Percentiles rank a stretch among this genome's conserved stretches.
phyloP scores from a whole-genome alignment of 2,329 filamentous ascomycete genomes.

The Aspergillus melleus region DNA sequence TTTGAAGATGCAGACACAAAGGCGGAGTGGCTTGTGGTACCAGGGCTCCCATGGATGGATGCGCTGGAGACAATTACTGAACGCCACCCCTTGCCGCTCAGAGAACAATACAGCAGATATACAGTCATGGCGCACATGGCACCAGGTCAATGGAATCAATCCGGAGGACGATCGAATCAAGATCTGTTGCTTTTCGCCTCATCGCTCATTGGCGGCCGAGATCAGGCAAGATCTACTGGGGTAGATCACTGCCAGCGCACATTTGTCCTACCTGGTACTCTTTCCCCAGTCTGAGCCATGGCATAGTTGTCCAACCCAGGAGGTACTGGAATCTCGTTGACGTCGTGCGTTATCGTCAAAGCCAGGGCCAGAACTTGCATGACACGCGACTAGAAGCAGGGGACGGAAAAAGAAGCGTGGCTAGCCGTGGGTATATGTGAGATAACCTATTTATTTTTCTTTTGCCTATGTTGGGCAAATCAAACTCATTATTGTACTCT shows the following conservation, averaged over 20 bases:
- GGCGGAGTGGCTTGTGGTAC: not conserved
- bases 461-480: slow-evolving; percentile 32
- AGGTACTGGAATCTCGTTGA: not conserved
- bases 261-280: not conserved
- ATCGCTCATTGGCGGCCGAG: not conserved
- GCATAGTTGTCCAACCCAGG: not conserved
- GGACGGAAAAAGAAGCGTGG: slow-evolving; percentile 19
- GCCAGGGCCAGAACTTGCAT: not conserved
- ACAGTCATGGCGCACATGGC: not conserved
- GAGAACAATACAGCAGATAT: not conserved
- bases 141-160: not conserved
- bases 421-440: slow-evolving; percentile 28
- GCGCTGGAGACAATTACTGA: not conserved
- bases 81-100: not conserved
- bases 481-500: no score
- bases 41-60: not conserved
- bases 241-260: not conserved
- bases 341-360: slow-evolving; percentile 21
- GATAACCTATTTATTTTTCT: slow-evolving; percentile 12
- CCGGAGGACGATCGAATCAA: not conserved
- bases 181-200: not conserved
- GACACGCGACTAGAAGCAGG: not conserved
- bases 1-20: not conserved
- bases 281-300: not conserved
- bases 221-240: not conserved